A percentile compares a stretch with the other conserved stretches of the same genome.
Conservation (phyloP, 768 basidiomycete species). For the Xerocomellus dryophilus region DNA sequence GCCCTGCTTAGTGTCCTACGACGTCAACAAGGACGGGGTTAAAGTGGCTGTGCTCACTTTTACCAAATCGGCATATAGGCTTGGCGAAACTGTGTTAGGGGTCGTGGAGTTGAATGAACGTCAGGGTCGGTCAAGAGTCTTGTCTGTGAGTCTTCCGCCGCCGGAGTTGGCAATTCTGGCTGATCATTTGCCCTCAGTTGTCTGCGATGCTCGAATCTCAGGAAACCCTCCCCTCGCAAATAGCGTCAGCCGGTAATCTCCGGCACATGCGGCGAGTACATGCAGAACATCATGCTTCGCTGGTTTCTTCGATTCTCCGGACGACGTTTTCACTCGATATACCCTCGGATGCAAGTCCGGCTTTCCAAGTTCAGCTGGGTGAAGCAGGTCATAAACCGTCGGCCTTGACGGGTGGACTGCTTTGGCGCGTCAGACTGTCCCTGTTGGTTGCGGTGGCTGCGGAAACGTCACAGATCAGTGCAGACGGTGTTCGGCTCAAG, state of each 20-base stretch:
- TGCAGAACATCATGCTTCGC: slow-evolving; percentile 80
- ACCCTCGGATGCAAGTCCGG: slow-evolving; percentile 86
- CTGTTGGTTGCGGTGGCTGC: slow-evolving; percentile 76
- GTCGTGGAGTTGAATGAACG: slow-evolving; percentile 84
- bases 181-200: slow-evolving; percentile 49
- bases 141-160: slow-evolving; percentile 57
- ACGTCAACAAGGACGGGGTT: slow-evolving; percentile 90
- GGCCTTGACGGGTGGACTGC: slow-evolving; percentile 62
- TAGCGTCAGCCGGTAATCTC: slow-evolving; percentile 46
- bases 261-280: slow-evolving; percentile 69
- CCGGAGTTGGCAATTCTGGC: neutral
- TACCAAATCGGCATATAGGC: slow-evolving; percentile 83
- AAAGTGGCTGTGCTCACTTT: slow-evolving; percentile 90
- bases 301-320: slow-evolving; percentile 67
- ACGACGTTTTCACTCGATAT: slow-evolving; percentile 90
- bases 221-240: slow-evolving; percentile 69
- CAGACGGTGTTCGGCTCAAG: slow-evolving; percentile 52
- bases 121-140: slow-evolving; percentile 65
- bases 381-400: slow-evolving; percentile 18
- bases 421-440: slow-evolving; percentile 86
- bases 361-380: slow-evolving; percentile 67
- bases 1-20: slow-evolving; percentile 72
- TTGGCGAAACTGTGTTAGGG: slow-evolving; percentile 90
- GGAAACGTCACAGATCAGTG: slow-evolving; percentile 42
- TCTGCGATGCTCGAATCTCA: slow-evolving; percentile 88